phyloP scores from a whole-genome alignment of 805 yeast species.

The Zygosaccharomyces rouxii region DNA sequence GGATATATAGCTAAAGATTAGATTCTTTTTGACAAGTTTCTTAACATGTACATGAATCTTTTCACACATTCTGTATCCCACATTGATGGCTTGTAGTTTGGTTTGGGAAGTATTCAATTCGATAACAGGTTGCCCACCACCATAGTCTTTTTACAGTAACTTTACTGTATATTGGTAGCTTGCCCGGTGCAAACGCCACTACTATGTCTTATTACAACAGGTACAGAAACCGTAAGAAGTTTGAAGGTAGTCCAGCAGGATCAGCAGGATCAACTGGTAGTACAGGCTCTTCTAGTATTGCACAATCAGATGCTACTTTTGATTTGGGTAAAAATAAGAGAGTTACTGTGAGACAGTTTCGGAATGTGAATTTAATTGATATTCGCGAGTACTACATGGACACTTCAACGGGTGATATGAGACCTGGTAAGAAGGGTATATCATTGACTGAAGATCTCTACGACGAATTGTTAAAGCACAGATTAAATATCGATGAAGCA shows the following conservation, averaged over 20 bases:
- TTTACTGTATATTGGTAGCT: constrained; percentile 3
- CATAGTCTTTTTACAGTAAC: neutral
- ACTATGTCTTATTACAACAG: constrained; percentile 33
- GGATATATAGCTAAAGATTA: neutral
- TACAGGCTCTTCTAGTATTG: constrained; percentile 9
- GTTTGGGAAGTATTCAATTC: neutral
- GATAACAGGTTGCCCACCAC: neutral
- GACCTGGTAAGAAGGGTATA: constrained; percentile 73
- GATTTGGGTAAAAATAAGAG: constrained; percentile 59
- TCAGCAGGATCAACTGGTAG: constrained; percentile 8
- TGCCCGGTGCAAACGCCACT: constrained; percentile 6
- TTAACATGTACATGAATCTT: neutral
- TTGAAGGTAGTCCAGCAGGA: constrained; percentile 9
- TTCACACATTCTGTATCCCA: neutral
- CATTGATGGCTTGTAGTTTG: neutral
- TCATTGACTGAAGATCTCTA: constrained; percentile 37
- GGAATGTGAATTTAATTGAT: constrained; percentile 64
- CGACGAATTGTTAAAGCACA: constrained; percentile 34
- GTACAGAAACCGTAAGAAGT: constrained; percentile 26
- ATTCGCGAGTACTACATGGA: constrained; percentile 77
- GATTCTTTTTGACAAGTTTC: neutral
- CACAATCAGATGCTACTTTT: constrained; percentile 31
- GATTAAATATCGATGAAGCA: constrained; percentile 37
- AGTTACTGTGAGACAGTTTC: constrained; percentile 69
- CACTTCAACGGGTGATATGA: constrained; percentile 50